phyloP scores from a whole-genome alignment of 164 flowering plant genomes.

The Nymphaea thermarum region DNA sequence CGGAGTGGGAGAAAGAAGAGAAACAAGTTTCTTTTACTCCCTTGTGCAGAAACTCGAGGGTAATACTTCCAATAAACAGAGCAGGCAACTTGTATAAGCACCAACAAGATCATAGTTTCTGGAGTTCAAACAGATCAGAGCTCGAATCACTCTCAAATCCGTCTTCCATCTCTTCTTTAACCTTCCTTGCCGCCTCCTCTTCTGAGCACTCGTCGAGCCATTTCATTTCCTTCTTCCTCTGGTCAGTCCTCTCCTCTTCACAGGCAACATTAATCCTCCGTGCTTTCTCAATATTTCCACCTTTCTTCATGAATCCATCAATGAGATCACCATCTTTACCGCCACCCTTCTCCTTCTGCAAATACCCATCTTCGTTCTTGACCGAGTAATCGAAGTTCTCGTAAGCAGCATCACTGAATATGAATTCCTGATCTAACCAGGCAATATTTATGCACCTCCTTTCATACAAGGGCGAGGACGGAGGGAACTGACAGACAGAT shows the following conservation, averaged over 20 bases:
- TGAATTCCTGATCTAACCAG: slow-evolving; percentile 32
- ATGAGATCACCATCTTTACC: neutral
- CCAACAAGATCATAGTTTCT: slow-evolving; percentile 39
- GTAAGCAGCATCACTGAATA: slow-evolving; percentile 8
- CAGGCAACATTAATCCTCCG: slow-evolving; percentile 6
- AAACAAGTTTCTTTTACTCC: too few relatives aligned
- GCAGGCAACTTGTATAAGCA: too few relatives aligned
- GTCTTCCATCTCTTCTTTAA: slow-evolving; percentile 1
- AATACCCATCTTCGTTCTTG: slow-evolving; percentile 5
- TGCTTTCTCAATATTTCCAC: neutral
- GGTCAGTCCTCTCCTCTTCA: slow-evolving; percentile 15
- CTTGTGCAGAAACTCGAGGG: too few relatives aligned
- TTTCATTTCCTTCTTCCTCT: slow-evolving; percentile 11
- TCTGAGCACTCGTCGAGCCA: slow-evolving; percentile 6
- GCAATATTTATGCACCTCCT: slow-evolving; percentile 15
- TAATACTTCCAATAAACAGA: too few relatives aligned
- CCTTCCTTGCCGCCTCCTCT: slow-evolving; percentile 18
- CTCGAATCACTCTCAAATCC: slow-evolving; percentile 74
- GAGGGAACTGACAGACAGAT: slow-evolving; percentile 7
- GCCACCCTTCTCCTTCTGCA: slow-evolving; percentile 16
- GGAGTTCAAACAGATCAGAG: slow-evolving; percentile 88
- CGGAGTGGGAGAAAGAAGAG: too few relatives aligned
- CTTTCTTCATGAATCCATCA: neutral
- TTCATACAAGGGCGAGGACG: slow-evolving; percentile 8
- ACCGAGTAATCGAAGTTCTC: neutral